These are phyloP conservation scores for Coemansia sp. DNA, from an alignment of 192 early-diverging fungal species.

Conservation along the genomic window DNA sequence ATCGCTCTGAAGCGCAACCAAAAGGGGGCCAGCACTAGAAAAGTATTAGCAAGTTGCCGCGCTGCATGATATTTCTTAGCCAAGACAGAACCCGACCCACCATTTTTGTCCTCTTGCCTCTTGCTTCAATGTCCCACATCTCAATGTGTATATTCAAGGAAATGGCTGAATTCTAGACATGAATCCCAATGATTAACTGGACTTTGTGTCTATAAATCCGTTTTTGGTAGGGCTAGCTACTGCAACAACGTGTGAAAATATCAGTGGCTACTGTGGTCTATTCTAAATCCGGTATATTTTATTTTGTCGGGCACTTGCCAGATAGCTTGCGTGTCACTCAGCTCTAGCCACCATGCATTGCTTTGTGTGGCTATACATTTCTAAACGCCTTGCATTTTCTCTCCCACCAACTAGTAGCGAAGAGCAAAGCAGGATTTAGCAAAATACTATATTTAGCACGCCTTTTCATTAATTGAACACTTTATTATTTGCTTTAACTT, in stretches of 20 bases:
- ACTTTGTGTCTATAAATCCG: background rate
- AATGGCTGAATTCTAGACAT: background rate
- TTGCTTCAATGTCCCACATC: background rate
- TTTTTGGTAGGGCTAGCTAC: background rate
- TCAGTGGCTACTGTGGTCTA: background rate
- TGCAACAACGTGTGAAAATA: background rate
- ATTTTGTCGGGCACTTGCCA: background rate
- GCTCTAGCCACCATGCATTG: conserved; percentile 7
- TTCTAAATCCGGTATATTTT: background rate
- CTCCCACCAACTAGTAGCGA: background rate
- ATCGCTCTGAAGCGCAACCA: background rate
- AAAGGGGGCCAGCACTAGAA: background rate
- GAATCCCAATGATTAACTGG: background rate
- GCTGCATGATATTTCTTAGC: background rate
- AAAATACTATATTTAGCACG: background rate
- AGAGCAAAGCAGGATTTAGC: background rate
- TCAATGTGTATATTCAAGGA: background rate
- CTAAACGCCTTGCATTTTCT: background rate
- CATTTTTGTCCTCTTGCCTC: background rate
- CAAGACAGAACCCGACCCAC: background rate
- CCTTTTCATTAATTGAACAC: background rate
- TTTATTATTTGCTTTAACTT: background rate
- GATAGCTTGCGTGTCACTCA: conserved; percentile 2
- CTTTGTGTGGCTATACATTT: background rate
- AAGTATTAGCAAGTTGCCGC: background rate